A percentile compares a stretch with the other conserved stretches of the same genome.
Evolutionary conservation across 495 filamentous ascomycete species (phyloP).

Genomic region (Penicillium atrosanguineum): DNA sequence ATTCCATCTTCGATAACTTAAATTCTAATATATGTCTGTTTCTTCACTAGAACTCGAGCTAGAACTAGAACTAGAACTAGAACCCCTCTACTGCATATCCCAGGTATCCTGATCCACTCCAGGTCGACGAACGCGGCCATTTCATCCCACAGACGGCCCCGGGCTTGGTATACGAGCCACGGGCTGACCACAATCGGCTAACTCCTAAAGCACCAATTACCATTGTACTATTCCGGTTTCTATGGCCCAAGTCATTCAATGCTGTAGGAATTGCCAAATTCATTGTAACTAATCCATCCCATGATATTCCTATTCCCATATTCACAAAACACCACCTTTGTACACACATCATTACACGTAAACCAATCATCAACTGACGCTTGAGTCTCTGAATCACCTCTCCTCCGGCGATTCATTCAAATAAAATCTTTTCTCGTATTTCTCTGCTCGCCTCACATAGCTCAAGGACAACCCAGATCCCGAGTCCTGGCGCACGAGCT

Average conservation of each 20-base stretch:
- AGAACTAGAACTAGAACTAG: not conserved
- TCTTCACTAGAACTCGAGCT: not conserved
- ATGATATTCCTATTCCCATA: not conserved
- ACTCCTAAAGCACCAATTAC: not conserved
- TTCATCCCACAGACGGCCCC: not conserved
- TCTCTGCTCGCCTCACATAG: constrained; percentile 25
- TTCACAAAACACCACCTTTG: not conserved
- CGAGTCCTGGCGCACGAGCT: not conserved
- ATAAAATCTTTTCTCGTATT: constrained; percentile 31
- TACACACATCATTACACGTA: not conserved
- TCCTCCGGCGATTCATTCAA: constrained; percentile 33
- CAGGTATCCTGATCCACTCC: constrained; percentile 3
- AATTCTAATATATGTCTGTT: not conserved
- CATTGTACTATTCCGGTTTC: not conserved
- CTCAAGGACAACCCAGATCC: constrained; percentile 9
- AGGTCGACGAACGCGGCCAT: constrained; percentile 9
- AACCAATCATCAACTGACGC: constrained; percentile 1
- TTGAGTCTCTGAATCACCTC: constrained; percentile 7
- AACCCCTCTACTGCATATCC: not conserved
- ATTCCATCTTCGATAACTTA: not conserved
- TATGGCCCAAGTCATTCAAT: not conserved
- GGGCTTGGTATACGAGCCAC: not conserved
- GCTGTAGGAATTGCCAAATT: not conserved
- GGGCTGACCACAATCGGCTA: not conserved
- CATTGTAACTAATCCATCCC: not conserved